These are phyloP conservation scores for Haplosporangium sp. DNA, from an alignment of 371 early-diverging fungal genomes.

Conservation along the genomic window DNA sequence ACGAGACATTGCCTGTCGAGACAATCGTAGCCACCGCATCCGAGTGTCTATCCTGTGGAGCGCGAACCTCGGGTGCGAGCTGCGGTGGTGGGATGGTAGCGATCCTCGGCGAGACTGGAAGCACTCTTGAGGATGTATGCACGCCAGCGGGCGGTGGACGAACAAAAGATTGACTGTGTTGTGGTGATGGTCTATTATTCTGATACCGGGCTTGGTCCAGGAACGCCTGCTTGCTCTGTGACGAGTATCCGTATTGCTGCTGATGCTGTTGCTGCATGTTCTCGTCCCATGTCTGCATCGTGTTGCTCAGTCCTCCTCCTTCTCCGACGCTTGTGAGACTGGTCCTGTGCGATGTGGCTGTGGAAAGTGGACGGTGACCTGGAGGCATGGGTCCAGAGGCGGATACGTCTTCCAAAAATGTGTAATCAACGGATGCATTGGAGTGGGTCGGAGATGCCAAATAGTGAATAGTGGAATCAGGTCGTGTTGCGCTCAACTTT, in stretches of 20 bases:
- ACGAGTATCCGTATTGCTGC: conserved; percentile 28
- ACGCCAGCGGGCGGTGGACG: background rate
- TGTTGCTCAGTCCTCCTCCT: background rate
- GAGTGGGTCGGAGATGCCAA: too few relatives aligned
- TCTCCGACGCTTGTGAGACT: background rate
- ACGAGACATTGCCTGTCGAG: conserved; percentile 17
- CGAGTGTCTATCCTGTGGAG: conserved; percentile 24
- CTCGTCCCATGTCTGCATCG: background rate
- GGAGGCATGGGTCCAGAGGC: too few relatives aligned
- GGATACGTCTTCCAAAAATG: too few relatives aligned
- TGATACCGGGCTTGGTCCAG: conserved; percentile 12
- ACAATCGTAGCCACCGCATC: conserved; percentile 2
- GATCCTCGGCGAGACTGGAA: conserved; percentile 15
- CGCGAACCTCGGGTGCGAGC: background rate
- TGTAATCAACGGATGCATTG: too few relatives aligned
- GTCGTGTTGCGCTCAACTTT: too few relatives aligned
- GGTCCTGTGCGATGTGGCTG: background rate
- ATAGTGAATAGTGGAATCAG: too few relatives aligned
- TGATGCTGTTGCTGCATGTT: background rate
- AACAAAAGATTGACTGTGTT: background rate
- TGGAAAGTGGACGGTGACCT: too few relatives aligned
- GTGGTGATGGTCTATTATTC: background rate
- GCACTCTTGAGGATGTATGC: too few relatives aligned
- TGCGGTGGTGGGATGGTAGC: conserved; percentile 19
- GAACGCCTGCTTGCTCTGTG: conserved; percentile 16